phyloP scores from a whole-genome alignment of 495 filamentous ascomycete species.

The Penicillium simplicissimum region DNA sequence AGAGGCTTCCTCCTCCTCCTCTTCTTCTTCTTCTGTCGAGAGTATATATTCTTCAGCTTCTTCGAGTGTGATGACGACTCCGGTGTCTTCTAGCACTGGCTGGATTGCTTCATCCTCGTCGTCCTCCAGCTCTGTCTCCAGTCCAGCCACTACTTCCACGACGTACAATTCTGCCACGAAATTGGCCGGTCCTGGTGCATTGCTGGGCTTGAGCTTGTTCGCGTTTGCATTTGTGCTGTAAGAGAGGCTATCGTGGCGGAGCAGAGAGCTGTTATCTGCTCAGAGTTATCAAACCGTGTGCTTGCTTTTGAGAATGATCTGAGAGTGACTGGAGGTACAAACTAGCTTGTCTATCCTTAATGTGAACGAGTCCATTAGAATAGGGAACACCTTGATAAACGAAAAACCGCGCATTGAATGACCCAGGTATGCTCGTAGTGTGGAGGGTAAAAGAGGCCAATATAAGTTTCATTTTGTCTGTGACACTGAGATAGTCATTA shows the following conservation, averaged over 20 bases:
- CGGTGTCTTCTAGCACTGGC: constrained; percentile 3
- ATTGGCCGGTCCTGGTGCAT: neutral
- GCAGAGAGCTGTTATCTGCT: neutral
- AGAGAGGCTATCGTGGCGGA: neutral
- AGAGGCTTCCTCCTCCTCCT: constrained; percentile 4
- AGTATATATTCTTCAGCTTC: neutral
- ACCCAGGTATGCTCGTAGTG: neutral
- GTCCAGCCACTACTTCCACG: constrained; percentile 9
- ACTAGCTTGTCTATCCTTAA: neutral
- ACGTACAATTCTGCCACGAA: constrained; percentile 7
- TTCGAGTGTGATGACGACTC: constrained; percentile 1
- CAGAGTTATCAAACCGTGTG: neutral
- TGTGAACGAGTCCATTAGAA: neutral
- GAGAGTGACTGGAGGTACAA: neutral
- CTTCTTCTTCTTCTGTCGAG: constrained; percentile 2
- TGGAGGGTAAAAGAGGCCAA: too few relatives aligned
- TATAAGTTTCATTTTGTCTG: too few relatives aligned
- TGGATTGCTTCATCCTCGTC: constrained; percentile 1
- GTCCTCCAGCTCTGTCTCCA: constrained; percentile 6
- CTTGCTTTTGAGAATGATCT: neutral
- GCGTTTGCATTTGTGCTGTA: constrained; percentile 9
- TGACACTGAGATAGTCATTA: too few relatives aligned
- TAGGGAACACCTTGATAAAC: neutral
- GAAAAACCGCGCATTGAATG: neutral
- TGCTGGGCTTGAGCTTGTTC: constrained; percentile 7